Evolutionary conservation across 177 flowering plant species (phyloP).

Genomic region (Vitis hybrid): DNA sequence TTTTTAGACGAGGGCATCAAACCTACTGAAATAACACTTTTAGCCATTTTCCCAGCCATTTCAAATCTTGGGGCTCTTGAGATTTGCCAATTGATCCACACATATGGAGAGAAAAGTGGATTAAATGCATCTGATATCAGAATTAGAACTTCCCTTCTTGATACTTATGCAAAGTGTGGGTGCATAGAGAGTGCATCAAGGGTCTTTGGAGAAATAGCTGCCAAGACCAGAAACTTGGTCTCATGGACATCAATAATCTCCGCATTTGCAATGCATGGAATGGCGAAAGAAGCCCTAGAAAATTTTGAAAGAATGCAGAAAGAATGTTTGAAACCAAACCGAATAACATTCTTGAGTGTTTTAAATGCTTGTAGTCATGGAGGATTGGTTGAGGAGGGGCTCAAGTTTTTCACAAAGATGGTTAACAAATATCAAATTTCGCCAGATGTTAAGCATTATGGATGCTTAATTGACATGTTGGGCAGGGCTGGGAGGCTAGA

Average conservation of each 20-base stretch:
- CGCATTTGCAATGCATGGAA: slow-evolving; percentile 60
- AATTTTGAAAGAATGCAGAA: slow-evolving; percentile 38
- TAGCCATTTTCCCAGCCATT: slow-evolving; percentile 31
- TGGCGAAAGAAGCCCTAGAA: slow-evolving; percentile 51
- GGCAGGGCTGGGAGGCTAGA: slow-evolving; percentile 58
- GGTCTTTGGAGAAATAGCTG: slow-evolving; percentile 38
- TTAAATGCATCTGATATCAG: slow-evolving; percentile 32
- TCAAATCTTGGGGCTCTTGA: slow-evolving; percentile 32
- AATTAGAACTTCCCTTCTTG: slow-evolving; percentile 44
- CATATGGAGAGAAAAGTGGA: slow-evolving; percentile 49
- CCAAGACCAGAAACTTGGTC: slow-evolving; percentile 37
- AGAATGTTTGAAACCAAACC: slow-evolving; percentile 38
- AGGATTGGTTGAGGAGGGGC: slow-evolving; percentile 58
- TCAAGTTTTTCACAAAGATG: slow-evolving; percentile 48
- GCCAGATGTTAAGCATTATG: slow-evolving; percentile 56
- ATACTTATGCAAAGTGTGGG: slow-evolving; percentile 59
- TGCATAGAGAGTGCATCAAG: slow-evolving; percentile 44
- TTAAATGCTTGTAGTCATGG: slow-evolving; percentile 62
- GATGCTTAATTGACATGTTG: slow-evolving; percentile 56
- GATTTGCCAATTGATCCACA: slow-evolving; percentile 41
- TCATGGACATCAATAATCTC: slow-evolving; percentile 62
- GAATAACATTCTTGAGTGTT: slow-evolving; percentile 53
- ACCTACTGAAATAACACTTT: no score
- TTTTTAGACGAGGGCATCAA: no score
- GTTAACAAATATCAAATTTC: slow-evolving; percentile 23